Percentiles rank a stretch among this genome's conserved stretches.
Evolutionary conservation across 345 rosid genomes (phyloP).

Genomic region (Capsella bursapastoris): DNA sequence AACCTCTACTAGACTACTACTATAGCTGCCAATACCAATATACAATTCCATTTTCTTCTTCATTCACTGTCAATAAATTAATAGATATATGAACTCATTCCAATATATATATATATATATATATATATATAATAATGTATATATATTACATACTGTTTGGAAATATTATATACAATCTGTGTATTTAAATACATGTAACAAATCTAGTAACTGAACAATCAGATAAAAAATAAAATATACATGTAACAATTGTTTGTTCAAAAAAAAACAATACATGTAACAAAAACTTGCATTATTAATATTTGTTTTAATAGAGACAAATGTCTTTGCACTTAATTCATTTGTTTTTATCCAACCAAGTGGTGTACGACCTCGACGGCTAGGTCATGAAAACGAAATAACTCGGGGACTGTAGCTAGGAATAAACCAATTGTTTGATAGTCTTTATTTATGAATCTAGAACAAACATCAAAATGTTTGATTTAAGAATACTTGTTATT

Average conservation of each 20-base stretch:
- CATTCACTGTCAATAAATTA: slow-evolving; percentile 3
- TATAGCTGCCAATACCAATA: neutral
- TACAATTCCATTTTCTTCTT: no score
- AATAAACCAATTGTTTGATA: neutral
- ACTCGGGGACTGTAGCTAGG: slow-evolving; percentile 19
- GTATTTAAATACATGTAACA: no score
- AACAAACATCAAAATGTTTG: neutral
- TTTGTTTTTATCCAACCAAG: slow-evolving; percentile 33
- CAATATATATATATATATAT: no score
- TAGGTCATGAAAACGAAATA: slow-evolving; percentile 13
- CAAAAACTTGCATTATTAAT: slow-evolving; percentile 19
- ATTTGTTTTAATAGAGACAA: slow-evolving; percentile 8
- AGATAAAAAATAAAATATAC: no score
- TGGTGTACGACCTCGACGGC: slow-evolving; percentile 34
- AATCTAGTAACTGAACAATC: no score
- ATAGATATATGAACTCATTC: neutral
- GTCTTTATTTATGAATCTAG: neutral
- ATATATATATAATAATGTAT: no score
- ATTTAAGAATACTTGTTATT: neutral
- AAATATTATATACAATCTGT: no score
- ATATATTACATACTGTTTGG: no score
- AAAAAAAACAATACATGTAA: neutral
- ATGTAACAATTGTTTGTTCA: no score
- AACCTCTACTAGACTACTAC: neutral
- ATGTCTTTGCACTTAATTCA: slow-evolving; percentile 25